Evolutionary conservation across 176 grass and related monocot genomes (phyloP), one percentile per base, ranked within the genome.

Genomic region (Chrysopogon serrulatus): DNA sequence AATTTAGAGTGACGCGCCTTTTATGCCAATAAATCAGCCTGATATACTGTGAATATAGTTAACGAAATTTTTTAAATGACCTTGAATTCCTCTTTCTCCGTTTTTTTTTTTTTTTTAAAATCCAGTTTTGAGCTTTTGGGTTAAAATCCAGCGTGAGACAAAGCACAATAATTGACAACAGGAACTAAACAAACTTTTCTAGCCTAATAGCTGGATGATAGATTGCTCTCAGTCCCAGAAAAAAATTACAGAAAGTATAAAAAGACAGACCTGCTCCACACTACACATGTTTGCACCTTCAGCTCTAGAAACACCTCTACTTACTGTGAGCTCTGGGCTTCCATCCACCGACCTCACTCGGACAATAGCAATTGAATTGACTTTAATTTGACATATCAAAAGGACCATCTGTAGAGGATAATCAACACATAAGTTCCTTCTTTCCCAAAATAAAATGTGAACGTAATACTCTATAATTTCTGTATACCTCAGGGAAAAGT

Each of bases 321-420:
- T 70, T 73, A 73, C 70, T 74, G 31, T 53, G 15, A 80, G 63
- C 23, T 42, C 51, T 66, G 79, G 82, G 59, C 59, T 43, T 79
- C 73, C 44, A 79, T 89, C 83, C 76, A 68, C 65, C 17, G 93
- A 95, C 71, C 86, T 91, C 78, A 92, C 82, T 81, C 87, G 64
- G 69, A 98, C 82, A 87, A 98, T 60, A 49, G 93, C 93, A 87
- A 98, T 93, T 33, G 96, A 95, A 83, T 98, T 98, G 79, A 98
- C 69, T 88, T 88, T 98, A 85, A 98, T 86, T 88, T 95, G 84
- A 79, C 73, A 93, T 83, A 93, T 88, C 86, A 95, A 80, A 85
- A 98, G 76, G 88, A 95, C 87, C 83, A 95, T 47, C 93, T 98
- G 79, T 79, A 92, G 76, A 80, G 33, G 28, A 86, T 28, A 84